phyloP scores from a whole-genome alignment of 768 basidiomycete genomes.

The Mycena indigotica region DNA sequence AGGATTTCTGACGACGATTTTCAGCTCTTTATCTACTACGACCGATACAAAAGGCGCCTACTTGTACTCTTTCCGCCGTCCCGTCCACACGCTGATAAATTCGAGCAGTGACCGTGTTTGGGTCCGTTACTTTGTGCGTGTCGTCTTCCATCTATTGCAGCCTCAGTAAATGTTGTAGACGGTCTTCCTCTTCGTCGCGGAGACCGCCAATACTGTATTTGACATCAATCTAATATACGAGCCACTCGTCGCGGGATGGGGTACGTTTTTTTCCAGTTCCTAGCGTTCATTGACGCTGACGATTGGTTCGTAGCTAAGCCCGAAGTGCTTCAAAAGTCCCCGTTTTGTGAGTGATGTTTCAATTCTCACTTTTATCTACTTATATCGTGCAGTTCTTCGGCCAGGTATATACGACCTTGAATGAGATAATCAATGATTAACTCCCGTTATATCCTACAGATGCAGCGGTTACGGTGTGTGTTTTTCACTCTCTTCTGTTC shows the following conservation, averaged over 20 bases:
- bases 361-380: background rate
- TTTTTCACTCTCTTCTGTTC: background rate
- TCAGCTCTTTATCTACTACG: conserved; percentile 11
- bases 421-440: background rate
- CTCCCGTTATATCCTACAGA: conserved; percentile 1
- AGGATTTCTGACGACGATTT: background rate
- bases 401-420: conserved; percentile 1
- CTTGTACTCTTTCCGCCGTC: background rate
- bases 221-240: conserved; percentile 22
- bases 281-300: background rate
- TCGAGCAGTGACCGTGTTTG: conserved; percentile 6
- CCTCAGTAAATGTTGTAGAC: no score
- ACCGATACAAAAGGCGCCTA: conserved; percentile 7
- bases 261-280: conserved; percentile 3
- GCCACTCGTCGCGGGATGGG: conserved; percentile 16
- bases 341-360: conserved; percentile 1
- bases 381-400: conserved; percentile 5
- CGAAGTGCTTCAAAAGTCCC: conserved; percentile 1
- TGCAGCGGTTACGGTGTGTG: conserved; percentile 8
- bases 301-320: background rate
- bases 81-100: background rate
- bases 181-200: conserved; percentile 20
- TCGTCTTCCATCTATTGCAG: background rate
- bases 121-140: conserved; percentile 6
- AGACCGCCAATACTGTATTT: conserved; percentile 16